These are phyloP conservation scores for Spathaspora gorwiae DNA, from an alignment of 805 yeast genomes.

Conservation along the genomic window DNA sequence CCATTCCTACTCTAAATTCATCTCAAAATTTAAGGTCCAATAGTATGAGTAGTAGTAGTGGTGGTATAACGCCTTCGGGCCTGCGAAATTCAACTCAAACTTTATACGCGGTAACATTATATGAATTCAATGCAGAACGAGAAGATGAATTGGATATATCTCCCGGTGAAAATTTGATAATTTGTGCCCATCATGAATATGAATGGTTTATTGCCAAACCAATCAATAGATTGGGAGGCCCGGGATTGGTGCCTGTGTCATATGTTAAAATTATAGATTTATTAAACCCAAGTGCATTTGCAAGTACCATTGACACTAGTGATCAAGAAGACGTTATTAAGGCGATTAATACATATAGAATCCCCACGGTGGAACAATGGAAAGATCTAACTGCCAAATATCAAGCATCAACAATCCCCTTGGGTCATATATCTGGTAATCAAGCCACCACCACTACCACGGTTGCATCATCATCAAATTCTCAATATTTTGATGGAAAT, in stretches of 20 bases:
- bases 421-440: constrained; percentile 44
- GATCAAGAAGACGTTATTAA: constrained; percentile 48
- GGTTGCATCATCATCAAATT: constrained; percentile 23
- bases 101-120: constrained; percentile 79
- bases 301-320: constrained; percentile 39
- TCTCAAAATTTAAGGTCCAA: constrained; percentile 8
- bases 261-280: constrained; percentile 85
- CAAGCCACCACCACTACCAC: too few relatives aligned
- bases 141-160: constrained; percentile 79
- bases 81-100: constrained; percentile 35
- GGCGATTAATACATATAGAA: constrained; percentile 57
- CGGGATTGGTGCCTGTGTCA: constrained; percentile 90
- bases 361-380: constrained; percentile 97
- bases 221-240: constrained; percentile 91
- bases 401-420: constrained; percentile 81
- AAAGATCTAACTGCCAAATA: constrained; percentile 84
- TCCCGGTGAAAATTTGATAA: constrained; percentile 84
- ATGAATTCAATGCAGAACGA: constrained; percentile 79
- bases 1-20: neutral
- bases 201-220: constrained; percentile 99
- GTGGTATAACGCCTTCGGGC: constrained; percentile 11
- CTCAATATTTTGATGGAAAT: constrained; percentile 32
- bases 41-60: neutral
- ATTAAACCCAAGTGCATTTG: constrained; percentile 27
- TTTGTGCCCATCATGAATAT: constrained; percentile 92